These are phyloP conservation scores for Gaeumannomyces sp. DNA, from an alignment of 2,329 filamentous ascomycete genomes.

Conservation along the genomic window DNA sequence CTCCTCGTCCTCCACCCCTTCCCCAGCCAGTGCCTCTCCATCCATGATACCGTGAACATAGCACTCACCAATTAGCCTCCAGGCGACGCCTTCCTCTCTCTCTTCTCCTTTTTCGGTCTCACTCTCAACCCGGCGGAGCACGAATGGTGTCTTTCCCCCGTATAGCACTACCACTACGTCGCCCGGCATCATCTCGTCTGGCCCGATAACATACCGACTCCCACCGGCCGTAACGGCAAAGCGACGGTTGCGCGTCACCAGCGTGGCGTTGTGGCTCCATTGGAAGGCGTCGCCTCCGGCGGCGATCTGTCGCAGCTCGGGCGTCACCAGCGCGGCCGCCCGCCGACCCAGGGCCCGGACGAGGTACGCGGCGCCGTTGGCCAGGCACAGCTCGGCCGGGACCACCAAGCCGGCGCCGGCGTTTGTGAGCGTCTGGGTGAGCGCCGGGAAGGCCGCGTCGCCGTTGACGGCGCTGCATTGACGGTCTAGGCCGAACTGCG, in stretches of 20 bases:
- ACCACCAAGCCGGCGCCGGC: not conserved
- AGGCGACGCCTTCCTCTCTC: not conserved
- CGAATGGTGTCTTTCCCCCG: not conserved
- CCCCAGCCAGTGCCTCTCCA: not conserved
- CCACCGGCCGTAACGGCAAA: not conserved
- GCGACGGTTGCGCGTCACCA: not conserved
- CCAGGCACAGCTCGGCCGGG: not conserved
- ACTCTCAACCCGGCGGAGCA: not conserved
- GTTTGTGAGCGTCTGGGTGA: not conserved
- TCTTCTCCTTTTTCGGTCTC: not conserved
- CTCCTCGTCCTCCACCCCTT: not conserved
- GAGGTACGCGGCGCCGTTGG: not conserved
- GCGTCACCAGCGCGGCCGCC: not conserved
- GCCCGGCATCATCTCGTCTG: not conserved
- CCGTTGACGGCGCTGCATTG: not conserved
- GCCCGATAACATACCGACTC: not conserved
- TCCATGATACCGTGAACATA: conserved; percentile 4
- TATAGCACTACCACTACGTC: not conserved
- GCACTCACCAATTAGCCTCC: not conserved
- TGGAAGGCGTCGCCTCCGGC: not conserved
- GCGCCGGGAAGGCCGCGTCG: not conserved
- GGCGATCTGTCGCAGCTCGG: not conserved
- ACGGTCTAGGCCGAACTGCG: not conserved
- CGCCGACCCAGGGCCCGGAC: not conserved
- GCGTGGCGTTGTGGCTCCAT: not conserved